These are phyloP conservation scores for Mortierella sp. DNA, from an alignment of 371 early-diverging fungal species.

Conservation along the genomic window DNA sequence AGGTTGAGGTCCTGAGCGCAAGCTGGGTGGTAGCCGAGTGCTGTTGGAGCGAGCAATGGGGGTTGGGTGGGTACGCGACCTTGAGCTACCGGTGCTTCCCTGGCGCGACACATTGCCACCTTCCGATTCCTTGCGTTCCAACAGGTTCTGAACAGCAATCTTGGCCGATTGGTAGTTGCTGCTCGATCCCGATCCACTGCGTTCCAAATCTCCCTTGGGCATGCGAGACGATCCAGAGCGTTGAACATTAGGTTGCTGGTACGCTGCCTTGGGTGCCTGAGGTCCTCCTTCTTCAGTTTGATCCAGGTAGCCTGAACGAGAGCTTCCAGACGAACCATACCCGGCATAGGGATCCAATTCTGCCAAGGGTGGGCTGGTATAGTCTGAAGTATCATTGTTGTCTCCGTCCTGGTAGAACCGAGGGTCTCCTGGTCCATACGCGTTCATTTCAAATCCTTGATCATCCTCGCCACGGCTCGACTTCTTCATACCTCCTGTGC, in stretches of 20 bases:
- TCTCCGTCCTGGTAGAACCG: constrained; percentile 9
- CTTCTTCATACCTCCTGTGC: constrained; percentile 50
- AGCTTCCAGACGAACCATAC: constrained; percentile 33
- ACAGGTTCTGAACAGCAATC: constrained; percentile 21
- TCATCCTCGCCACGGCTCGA: constrained; percentile 5
- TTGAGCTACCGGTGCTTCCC: constrained; percentile 28
- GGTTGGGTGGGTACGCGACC: too few relatives aligned
- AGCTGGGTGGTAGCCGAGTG: too few relatives aligned
- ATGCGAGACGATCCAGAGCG: constrained; percentile 37
- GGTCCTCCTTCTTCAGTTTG: constrained; percentile 26
- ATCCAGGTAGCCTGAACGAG: constrained; percentile 34
- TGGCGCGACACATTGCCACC: constrained; percentile 17
- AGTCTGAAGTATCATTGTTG: constrained; percentile 38
- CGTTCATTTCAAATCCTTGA: constrained; percentile 32
- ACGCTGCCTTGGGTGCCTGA: constrained; percentile 21
- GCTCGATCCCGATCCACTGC: constrained; percentile 23
- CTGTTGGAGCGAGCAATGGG: too few relatives aligned
- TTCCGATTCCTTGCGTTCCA: constrained; percentile 28
- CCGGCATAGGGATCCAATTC: constrained; percentile 31
- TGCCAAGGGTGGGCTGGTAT: constrained; percentile 39
- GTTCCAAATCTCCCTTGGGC: constrained; percentile 33
- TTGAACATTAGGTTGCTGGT: constrained; percentile 23
- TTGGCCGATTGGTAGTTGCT: constrained; percentile 10
- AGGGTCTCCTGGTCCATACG: constrained; percentile 22
- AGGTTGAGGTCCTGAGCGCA: too few relatives aligned